These are phyloP conservation scores for Podila horticola DNA, from an alignment of 192 early-diverging fungal species.

Conservation along the genomic window DNA sequence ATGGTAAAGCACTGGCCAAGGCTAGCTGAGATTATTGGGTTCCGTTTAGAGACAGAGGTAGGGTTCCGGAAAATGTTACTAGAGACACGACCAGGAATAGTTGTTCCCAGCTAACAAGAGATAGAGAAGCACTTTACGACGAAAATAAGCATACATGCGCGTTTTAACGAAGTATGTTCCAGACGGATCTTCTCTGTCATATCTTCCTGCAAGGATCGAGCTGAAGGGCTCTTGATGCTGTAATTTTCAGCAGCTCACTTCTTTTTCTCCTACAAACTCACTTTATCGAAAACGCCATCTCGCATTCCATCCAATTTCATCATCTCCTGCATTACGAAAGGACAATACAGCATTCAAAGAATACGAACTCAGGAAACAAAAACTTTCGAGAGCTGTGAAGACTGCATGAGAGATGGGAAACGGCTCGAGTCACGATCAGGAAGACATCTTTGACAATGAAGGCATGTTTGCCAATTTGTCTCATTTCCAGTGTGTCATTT, in stretches of 20 bases:
- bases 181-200: no score
- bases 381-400: not conserved
- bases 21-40: no score
- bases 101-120: no score
- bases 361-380: not conserved
- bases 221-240: no score
- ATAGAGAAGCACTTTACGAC: no score
- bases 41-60: no score
- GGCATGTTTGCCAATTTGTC: constrained; percentile 13
- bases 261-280: not conserved
- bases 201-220: no score
- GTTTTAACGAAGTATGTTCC: no score
- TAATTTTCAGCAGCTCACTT: not conserved
- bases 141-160: no score
- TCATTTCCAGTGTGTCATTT: not conserved
- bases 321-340: not conserved
- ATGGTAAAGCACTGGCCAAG: no score
- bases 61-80: no score
- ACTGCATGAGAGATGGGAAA: constrained; percentile 23
- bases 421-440: constrained; percentile 34
- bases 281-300: not conserved
- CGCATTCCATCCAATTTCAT: not conserved
- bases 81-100: no score
- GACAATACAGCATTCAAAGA: not conserved
- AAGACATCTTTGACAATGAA: constrained; percentile 46